phyloP scores from a whole-genome alignment of 176 grass and related monocot species.

The Eremochloa ophiuroides region DNA sequence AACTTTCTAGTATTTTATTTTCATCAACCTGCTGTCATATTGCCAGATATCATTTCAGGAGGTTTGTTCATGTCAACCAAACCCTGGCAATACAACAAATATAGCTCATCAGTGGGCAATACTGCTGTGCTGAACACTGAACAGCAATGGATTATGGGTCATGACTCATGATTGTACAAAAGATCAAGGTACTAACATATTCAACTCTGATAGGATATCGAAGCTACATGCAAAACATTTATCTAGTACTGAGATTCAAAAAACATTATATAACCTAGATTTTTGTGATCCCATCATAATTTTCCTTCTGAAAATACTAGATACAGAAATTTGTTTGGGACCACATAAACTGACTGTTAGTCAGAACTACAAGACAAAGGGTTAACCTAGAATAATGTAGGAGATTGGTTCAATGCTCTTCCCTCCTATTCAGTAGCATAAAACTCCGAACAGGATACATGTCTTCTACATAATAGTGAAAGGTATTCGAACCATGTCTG shows the following conservation, averaged over 20 bases:
- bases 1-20: background rate
- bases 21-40: constrained; percentile 62
- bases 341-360: background rate
- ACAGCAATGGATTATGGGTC: background rate
- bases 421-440: background rate
- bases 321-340: background rate
- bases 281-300: background rate
- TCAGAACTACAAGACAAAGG: background rate
- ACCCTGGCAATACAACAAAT: constrained; percentile 41
- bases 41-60: too few species aligned
- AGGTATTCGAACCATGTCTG: background rate
- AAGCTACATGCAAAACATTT: background rate
- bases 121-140: background rate
- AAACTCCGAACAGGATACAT: background rate
- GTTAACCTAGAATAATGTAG: background rate
- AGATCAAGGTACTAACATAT: background rate
- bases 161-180: background rate
- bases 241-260: background rate
- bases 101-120: background rate
- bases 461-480: background rate
- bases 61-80: constrained; percentile 71
- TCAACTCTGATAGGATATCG: background rate
- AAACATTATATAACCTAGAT: background rate
- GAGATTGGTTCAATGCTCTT: background rate
- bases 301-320: background rate